Percentiles rank a stretch among this genome's conserved stretches.
These are phyloP conservation scores for Myxozyma neotropica DNA, from an alignment of 805 yeast species.

Conservation along the genomic window DNA sequence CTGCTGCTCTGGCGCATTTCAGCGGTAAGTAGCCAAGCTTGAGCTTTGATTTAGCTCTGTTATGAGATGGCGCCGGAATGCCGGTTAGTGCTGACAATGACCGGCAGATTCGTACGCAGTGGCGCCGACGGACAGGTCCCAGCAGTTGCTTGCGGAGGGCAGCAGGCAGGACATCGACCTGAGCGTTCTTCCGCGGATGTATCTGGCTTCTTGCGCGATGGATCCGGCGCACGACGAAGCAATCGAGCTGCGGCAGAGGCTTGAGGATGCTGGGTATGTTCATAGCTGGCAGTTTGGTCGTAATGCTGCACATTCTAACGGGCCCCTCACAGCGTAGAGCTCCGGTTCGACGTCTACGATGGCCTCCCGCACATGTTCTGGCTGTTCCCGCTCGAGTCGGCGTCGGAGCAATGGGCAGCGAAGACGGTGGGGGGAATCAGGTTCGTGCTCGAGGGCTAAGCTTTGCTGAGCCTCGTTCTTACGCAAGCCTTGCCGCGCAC, in stretches of 20 bases:
- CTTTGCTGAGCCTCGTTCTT: not conserved
- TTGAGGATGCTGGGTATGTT: not conserved
- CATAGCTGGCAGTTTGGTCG: not conserved
- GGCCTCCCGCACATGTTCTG: slow-evolving; percentile 9
- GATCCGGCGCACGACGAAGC: not conserved
- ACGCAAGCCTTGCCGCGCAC: not conserved
- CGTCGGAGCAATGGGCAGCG: not conserved
- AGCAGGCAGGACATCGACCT: not conserved
- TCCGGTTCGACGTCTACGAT: not conserved
- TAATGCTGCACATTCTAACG: not conserved
- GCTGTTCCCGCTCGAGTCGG: not conserved
- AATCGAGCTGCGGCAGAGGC: not conserved
- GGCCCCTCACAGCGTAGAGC: not conserved
- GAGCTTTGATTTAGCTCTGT: not conserved
- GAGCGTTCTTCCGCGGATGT: not conserved
- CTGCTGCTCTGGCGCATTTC: not conserved
- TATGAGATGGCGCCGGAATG: too few relatives aligned
- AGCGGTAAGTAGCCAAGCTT: not conserved
- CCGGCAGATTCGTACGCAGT: not conserved
- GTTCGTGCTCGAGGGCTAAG: not conserved
- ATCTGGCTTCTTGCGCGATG: not conserved
- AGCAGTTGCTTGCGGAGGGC: not conserved
- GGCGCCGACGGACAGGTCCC: not conserved
- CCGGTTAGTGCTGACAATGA: not conserved
- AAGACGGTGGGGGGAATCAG: slow-evolving; percentile 1